Base-by-base conservation (phyloP, 495 filamentous ascomycete species). In the Aspergillus wentii region DNA sequence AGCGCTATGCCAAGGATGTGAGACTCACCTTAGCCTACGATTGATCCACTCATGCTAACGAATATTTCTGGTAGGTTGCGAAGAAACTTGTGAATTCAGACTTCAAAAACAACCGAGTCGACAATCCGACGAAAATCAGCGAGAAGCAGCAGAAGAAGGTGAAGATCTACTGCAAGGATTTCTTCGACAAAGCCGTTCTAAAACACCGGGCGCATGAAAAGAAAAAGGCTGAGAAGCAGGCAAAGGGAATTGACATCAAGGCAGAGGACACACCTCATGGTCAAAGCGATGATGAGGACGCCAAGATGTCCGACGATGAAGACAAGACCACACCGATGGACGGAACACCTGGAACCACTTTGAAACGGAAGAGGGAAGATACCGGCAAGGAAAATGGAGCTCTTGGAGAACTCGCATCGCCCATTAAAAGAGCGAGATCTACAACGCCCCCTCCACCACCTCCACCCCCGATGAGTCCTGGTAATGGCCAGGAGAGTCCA, bases 21-120 rank as follows among this genome's bases (percentile, higher is more conserved):
- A 40, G 68, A 26, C 7, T 14, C 7, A n/a, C n/a, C 22, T 20
- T 3, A 3, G n/a, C 15, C 16, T 23, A 16, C 8, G 14, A 6
- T 8, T 13, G 8, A 20, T n/a, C n/a, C n/a, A 33, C 5, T 10
- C 0, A 15, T 35, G 18, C 33, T 47, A 21, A 49, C 33, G 6
- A 33, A 23, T 42, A 13, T 31, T 36, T 20, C 11, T n/a, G n/a
- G n/a, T 40, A 81, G 78, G 71, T 78, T 13, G 78, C 81, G 40
- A 94, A 91, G 58, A 94, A 88, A 54, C 71, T 96, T 18, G 88
- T 94, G 19, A 78, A 82, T 17, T 87, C 86, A 0, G 89, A 96
- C 53, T 96, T 84, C 67, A 95, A 94, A 59, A 78, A 90, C 48
- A 74, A 77, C 27, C 81, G 85, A 3, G 88, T 96, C 8, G 71